phyloP scores from a whole-genome alignment of 2,329 filamentous ascomycete species.

The Setomelanomma holmii region DNA sequence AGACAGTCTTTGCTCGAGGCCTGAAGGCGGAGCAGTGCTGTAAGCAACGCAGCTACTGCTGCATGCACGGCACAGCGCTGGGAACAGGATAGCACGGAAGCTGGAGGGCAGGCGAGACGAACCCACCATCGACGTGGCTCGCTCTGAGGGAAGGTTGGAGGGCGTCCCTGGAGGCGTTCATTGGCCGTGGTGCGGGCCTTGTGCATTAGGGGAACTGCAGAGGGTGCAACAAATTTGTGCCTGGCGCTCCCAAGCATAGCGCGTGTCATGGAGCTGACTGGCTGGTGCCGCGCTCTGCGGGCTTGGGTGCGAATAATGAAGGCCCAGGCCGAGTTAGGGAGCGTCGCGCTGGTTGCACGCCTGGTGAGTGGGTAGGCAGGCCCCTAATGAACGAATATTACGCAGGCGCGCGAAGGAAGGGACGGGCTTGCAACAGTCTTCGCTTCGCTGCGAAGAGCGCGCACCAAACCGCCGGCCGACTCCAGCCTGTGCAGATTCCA shows the following conservation, averaged over 20 bases:
- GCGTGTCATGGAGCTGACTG: slow-evolving; percentile 28
- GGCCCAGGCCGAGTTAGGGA: slow-evolving; percentile 25
- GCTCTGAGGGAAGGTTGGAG: slow-evolving; percentile 26
- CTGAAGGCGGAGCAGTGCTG: slow-evolving; percentile 18
- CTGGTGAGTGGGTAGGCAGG: slow-evolving; percentile 20
- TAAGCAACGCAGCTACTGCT: slow-evolving; percentile 14
- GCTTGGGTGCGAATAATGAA: slow-evolving; percentile 19
- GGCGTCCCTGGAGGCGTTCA: slow-evolving; percentile 34
- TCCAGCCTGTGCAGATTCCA: slow-evolving; percentile 11
- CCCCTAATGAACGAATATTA: slow-evolving; percentile 30
- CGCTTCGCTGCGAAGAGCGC: slow-evolving; percentile 2
- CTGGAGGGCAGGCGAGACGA: slow-evolving; percentile 15
- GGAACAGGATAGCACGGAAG: slow-evolving; percentile 11
- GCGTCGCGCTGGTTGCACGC: slow-evolving; percentile 28
- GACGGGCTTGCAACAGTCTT: slow-evolving; percentile 2
- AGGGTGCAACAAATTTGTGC: slow-evolving; percentile 33
- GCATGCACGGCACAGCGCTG: slow-evolving; percentile 15
- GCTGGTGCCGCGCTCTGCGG: slow-evolving; percentile 25
- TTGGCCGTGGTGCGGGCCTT: slow-evolving; percentile 14
- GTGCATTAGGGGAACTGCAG: slow-evolving; percentile 18
- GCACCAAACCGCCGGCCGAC: slow-evolving; percentile 12
- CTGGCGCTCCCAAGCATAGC: slow-evolving; percentile 23
- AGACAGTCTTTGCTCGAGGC: slow-evolving; percentile 2
- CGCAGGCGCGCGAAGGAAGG: slow-evolving; percentile 9
- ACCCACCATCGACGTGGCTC: slow-evolving; percentile 36